These are phyloP conservation scores for Karstenula rhodostoma DNA, from an alignment of 2,329 filamentous ascomycete genomes.

Conservation along the genomic window DNA sequence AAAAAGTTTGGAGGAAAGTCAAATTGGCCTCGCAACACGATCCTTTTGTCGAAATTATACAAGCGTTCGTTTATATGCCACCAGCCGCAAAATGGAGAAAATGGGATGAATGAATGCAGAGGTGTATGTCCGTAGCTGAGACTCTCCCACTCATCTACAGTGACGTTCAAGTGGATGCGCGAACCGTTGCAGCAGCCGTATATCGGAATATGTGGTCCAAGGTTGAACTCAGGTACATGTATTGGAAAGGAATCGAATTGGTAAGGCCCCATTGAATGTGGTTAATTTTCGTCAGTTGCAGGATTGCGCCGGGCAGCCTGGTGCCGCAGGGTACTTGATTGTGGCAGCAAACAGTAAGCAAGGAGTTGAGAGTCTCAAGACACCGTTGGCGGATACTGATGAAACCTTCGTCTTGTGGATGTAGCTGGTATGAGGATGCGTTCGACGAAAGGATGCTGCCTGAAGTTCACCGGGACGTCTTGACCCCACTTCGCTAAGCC, in stretches of 20 bases:
- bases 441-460: conserved; percentile 1
- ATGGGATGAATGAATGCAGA: background rate
- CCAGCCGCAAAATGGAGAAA: background rate
- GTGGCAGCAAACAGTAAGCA: background rate
- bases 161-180: conserved; percentile 3
- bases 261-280: background rate
- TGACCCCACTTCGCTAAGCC: conserved; percentile 6
- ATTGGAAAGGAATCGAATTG: background rate
- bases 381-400: background rate
- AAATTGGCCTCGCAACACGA: background rate
- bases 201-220: background rate
- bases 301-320: background rate
- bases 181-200: conserved; percentile 4
- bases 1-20: background rate
- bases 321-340: background rate
- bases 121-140: background rate
- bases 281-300: background rate
- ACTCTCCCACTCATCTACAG: background rate
- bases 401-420: background rate
- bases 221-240: background rate
- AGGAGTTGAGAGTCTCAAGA: background rate
- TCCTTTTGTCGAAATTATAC: background rate
- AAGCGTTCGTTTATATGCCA: background rate
- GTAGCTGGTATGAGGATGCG: background rate
- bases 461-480: background rate